phyloP scores from a whole-genome alignment of 176 grass and related monocot genomes.

The Musa itinerans region DNA sequence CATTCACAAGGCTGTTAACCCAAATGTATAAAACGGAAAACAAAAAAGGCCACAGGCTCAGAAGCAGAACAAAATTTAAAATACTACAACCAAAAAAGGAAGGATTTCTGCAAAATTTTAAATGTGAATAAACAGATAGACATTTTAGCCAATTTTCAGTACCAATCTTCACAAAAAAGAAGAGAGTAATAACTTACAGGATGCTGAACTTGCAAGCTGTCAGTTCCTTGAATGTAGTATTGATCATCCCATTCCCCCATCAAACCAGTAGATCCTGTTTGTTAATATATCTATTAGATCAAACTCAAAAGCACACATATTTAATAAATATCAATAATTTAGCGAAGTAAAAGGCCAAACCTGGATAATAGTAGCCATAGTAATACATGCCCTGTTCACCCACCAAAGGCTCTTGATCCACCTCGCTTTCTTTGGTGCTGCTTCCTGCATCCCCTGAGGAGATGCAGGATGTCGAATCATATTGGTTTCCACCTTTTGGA shows the following conservation, averaged over 20 bases:
- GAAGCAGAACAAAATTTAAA: no score
- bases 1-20: no score
- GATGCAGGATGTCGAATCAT: slow-evolving; percentile 69
- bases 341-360: slow-evolving; percentile 22
- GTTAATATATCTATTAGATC: not conserved
- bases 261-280: slow-evolving; percentile 31
- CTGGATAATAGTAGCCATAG: slow-evolving; percentile 77
- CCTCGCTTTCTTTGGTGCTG: slow-evolving; percentile 47
- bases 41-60: no score
- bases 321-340: slow-evolving; percentile 1
- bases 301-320: slow-evolving; percentile 2
- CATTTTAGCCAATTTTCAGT: not conserved
- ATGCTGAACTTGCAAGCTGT: slow-evolving; percentile 51
- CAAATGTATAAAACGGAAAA: no score
- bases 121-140: not conserved
- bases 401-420: slow-evolving; percentile 41
- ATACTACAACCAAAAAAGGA: not conserved
- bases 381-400: slow-evolving; percentile 64
- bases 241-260: slow-evolving; percentile 62
- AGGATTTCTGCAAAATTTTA: not conserved
- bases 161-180: slow-evolving; percentile 9
- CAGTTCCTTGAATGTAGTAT: slow-evolving; percentile 43
- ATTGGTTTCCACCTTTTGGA: slow-evolving; percentile 51
- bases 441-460: slow-evolving; percentile 56
- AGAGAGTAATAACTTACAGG: slow-evolving; percentile 34